These are phyloP conservation scores for Bruguiera sexangula DNA, from an alignment of 345 rosid genomes.

Conservation along the genomic window DNA sequence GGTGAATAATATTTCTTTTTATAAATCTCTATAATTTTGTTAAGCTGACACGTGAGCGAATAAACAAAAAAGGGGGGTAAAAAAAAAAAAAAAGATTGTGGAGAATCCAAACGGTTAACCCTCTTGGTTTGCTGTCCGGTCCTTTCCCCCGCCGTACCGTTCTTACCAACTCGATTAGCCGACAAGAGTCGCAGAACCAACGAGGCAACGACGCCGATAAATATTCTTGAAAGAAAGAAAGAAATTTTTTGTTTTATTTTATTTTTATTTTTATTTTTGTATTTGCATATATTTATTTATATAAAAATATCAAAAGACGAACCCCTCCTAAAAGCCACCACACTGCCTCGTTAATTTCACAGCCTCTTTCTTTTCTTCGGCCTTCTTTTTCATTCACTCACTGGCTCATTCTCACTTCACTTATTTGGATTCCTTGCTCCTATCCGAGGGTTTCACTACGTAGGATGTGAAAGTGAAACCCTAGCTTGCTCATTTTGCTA, in stretches of 20 bases:
- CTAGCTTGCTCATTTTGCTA: slow-evolving; percentile 9
- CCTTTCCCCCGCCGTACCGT: slow-evolving; percentile 12
- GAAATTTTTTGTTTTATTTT: no score
- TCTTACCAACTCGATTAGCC: slow-evolving; percentile 29
- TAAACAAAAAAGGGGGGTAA: background rate
- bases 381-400: background rate
- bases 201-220: slow-evolving; percentile 12
- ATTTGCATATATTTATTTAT: background rate
- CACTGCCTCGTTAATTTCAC: background rate
- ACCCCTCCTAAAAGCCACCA: background rate
- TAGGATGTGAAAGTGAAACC: slow-evolving; percentile 27
- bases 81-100: background rate
- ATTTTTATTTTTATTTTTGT: no score
- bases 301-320: slow-evolving; percentile 24
- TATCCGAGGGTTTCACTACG: slow-evolving; percentile 12
- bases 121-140: background rate
- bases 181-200: slow-evolving; percentile 32
- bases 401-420: background rate
- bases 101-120: slow-evolving; percentile 10
- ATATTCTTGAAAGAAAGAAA: background rate
- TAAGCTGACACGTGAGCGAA: background rate
- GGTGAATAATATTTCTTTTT: no score
- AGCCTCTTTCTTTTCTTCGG: background rate
- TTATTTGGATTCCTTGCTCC: background rate
- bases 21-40: no score